Percentiles rank a stretch among this genome's conserved stretches.
Conservation (phyloP, 1,284 basidiomycete species). For the Somion occarium region DNA sequence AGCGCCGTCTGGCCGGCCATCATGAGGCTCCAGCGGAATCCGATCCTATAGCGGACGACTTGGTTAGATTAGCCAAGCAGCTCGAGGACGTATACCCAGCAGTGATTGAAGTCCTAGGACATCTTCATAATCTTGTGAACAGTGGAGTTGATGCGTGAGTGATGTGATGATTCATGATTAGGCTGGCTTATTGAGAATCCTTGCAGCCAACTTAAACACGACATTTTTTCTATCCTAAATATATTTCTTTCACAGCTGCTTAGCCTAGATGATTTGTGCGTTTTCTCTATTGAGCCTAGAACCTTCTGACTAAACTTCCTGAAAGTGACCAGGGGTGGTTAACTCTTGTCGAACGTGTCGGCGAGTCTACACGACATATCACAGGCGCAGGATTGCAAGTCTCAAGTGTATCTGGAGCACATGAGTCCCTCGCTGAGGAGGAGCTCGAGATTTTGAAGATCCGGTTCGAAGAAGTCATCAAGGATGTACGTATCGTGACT, state of each 20-base stretch:
- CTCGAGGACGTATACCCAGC: conserved; percentile 53
- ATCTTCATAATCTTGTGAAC: conserved; percentile 52
- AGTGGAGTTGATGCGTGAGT: conserved; percentile 60
- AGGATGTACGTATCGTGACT: conserved; percentile 47
- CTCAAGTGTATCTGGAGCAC: conserved; percentile 33
- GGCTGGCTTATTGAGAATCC: background rate
- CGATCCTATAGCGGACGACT: conserved; percentile 47
- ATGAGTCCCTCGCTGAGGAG: conserved; percentile 44
- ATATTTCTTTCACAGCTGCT: conserved; percentile 66
- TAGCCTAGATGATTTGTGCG: conserved; percentile 59
- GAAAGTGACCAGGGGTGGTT: conserved; percentile 64
- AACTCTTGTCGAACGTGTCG: conserved; percentile 56
- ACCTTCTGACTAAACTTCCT: too few relatives aligned
- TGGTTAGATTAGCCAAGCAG: conserved; percentile 52
- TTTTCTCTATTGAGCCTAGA: too few relatives aligned
- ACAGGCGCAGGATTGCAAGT: conserved; percentile 64
- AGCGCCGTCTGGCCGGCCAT: conserved; percentile 45
- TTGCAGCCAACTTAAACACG: conserved; percentile 55
- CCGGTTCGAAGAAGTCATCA: conserved; percentile 55
- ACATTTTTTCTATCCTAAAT: conserved; percentile 58
- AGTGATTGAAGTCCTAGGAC: conserved; percentile 51
- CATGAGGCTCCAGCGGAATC: conserved; percentile 39
- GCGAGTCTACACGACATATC: conserved; percentile 59
- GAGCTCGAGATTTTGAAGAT: conserved; percentile 58
- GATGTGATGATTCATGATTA: background rate